Conservation (phyloP, 441 rosid genomes). For the Gossypium laxum region DNA sequence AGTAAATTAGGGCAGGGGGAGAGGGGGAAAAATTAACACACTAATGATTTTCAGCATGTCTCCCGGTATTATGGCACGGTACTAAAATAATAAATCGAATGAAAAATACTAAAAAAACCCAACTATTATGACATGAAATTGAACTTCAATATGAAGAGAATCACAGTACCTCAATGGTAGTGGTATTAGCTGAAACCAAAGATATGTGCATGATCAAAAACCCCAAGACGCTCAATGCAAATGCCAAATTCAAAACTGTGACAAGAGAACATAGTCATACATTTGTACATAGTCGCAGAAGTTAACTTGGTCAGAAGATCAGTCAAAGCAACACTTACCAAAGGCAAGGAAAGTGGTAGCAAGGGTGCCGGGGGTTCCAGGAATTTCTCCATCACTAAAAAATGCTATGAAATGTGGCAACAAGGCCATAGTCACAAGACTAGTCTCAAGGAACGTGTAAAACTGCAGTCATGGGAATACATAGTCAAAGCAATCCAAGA, state of each 20-base stretch:
- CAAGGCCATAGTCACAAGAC: constrained; percentile 58
- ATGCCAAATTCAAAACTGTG: constrained; percentile 71
- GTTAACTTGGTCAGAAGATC: background rate
- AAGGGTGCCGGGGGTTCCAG: constrained; percentile 75
- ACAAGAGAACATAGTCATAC: constrained; percentile 15
- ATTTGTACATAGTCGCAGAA: background rate
- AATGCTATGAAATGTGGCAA: constrained; percentile 71
- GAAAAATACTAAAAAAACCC: background rate
- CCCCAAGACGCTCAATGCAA: constrained; percentile 74
- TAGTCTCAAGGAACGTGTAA: constrained; percentile 80
- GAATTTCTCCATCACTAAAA: constrained; percentile 79
- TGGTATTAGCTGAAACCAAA: constrained; percentile 60
- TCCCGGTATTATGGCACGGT: background rate
- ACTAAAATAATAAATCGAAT: background rate
- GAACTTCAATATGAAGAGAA: constrained; percentile 9
- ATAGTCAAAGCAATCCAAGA: constrained; percentile 3
- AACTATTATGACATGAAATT: background rate
- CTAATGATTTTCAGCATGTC: background rate
- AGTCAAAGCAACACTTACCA: constrained; percentile 31
- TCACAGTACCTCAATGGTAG: constrained; percentile 68
- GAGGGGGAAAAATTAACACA: background rate
- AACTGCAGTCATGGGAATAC: constrained; percentile 41
- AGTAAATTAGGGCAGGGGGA: background rate
- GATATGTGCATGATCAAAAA: constrained; percentile 80
- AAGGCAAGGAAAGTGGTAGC: constrained; percentile 81